phyloP scores from a whole-genome alignment of 768 basidiomycete genomes.

The Piloderma croceum region DNA sequence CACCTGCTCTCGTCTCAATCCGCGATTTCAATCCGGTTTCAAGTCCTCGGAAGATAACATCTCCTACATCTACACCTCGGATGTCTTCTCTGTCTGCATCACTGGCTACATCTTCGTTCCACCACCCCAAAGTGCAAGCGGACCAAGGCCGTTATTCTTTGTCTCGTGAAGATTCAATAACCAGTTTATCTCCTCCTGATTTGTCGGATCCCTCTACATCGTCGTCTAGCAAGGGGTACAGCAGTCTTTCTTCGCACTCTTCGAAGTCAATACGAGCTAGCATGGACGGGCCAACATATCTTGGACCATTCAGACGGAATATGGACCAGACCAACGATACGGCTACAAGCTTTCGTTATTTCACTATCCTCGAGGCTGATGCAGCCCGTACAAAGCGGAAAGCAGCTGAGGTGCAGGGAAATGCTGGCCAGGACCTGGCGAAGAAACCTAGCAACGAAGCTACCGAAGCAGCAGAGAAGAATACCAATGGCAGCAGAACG shows the following conservation, averaged over 20 bases:
- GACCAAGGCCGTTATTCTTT: constrained; percentile 13
- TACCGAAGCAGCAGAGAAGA: constrained; percentile 7
- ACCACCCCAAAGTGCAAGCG: constrained; percentile 39
- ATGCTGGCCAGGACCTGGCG: constrained; percentile 9
- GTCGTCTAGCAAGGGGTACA: not conserved
- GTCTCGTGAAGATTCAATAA: constrained; percentile 14
- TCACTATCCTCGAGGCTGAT: constrained; percentile 39
- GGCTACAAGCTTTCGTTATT: constrained; percentile 43
- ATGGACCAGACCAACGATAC: constrained; percentile 43
- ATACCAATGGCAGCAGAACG: constrained; percentile 6
- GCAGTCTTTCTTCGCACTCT: constrained; percentile 9
- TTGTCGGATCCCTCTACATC: constrained; percentile 31
- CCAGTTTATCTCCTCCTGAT: constrained; percentile 29
- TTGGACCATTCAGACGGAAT: constrained; percentile 38
- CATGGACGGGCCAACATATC: too few relatives aligned
- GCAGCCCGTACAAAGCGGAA: constrained; percentile 13
- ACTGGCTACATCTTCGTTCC: constrained; percentile 52
- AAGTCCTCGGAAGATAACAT: constrained; percentile 30
- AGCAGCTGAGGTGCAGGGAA: constrained; percentile 5
- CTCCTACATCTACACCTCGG: constrained; percentile 34
- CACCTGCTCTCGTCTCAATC: constrained; percentile 38
- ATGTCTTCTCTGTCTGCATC: constrained; percentile 69
- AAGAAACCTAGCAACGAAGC: constrained; percentile 5
- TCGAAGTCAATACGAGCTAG: constrained; percentile 21
- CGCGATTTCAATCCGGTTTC: constrained; percentile 52